Base-by-base conservation (phyloP, 2,329 filamentous ascomycete genomes). In the Byssoonygena ceratinophila region DNA sequence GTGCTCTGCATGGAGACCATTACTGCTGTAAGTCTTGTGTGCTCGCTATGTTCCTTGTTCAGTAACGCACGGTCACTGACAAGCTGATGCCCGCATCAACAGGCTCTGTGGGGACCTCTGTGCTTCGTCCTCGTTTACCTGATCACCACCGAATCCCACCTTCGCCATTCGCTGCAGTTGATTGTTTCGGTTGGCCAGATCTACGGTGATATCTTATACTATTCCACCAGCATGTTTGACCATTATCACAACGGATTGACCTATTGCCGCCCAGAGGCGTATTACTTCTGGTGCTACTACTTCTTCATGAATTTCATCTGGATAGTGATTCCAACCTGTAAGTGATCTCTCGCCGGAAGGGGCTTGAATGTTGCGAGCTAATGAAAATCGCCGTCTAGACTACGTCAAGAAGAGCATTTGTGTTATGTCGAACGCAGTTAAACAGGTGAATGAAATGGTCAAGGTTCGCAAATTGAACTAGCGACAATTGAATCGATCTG, bases 1-100 rank as follows among this genome's bases (percentile, higher is more conserved):
- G 88, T 92, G 60, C 73, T 94, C n/a, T 90, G 85, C 66, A 83
- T 94, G 67, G 89, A 95, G 74, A 81, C 78, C 16, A 80, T 94
- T 57, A 94, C 89, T 1, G 82, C 82, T 39, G 85, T 90, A 70
- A 62, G 81, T 50, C 32, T 45, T 47, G 41, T 49, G 27, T 7
- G 20, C 9, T 22, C 40, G 12, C 40, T n/a, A 1, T 12, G 40
- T 2, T 12, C 18, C 16, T 6, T 22, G 6, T 22, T 22, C 16
- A 22, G n/a, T 12, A 7, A 12, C 9, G 12, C 34, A 36, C 5
- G 14, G 9, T 12, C 39, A 25, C 20, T 3, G n/a, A 29, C 12
- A 43, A 54, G 23, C 32, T 55, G 31, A 51, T 47, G 57, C 43
- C 31, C 44, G 11, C 43, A 12, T 32, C 6, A 18, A 34, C 52